phyloP scores from a whole-genome alignment of 306 rosid genomes.

The Vachellia pachyceras region DNA sequence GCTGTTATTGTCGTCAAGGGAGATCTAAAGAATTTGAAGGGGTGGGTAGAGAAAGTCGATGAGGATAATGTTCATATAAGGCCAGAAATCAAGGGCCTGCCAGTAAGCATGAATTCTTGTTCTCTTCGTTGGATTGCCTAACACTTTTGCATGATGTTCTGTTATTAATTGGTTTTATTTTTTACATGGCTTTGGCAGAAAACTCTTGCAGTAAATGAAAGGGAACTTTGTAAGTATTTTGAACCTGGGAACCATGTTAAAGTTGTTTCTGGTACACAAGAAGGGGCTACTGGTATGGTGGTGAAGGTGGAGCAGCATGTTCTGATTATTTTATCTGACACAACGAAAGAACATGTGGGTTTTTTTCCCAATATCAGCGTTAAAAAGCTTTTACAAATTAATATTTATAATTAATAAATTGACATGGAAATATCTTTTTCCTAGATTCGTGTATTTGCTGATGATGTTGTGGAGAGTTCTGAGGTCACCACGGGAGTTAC shows the following conservation, averaged over 20 bases:
- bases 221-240: constrained; percentile 94
- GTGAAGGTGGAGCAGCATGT: constrained; percentile 97
- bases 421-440: constrained; percentile 35
- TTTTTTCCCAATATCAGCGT: not conserved
- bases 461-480: constrained; percentile 98
- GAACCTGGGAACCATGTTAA: constrained; percentile 98
- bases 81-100: constrained; percentile 89
- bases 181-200: constrained; percentile 45
- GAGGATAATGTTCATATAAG: constrained; percentile 89
- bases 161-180: constrained; percentile 29
- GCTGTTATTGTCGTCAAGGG: constrained; percentile 91
- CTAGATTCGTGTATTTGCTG: constrained; percentile 96
- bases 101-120: constrained; percentile 60
- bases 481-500: constrained; percentile 96
- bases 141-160: constrained; percentile 12
- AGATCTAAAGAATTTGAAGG: constrained; percentile 89
- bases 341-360: constrained; percentile 97
- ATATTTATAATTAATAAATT: constrained; percentile 21
- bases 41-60: constrained; percentile 97
- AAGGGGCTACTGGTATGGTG: constrained; percentile 99
- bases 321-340: constrained; percentile 90
- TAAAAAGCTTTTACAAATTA: constrained; percentile 27
- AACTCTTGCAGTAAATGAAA: constrained; percentile 86
- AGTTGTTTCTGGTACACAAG: constrained; percentile 93
- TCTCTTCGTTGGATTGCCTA: constrained; percentile 4